A percentile compares a stretch with the other conserved stretches of the same genome.
Evolutionary conservation across 176 grass and related monocot genomes (phyloP).

Genomic region (Pontederia paniculata): DNA sequence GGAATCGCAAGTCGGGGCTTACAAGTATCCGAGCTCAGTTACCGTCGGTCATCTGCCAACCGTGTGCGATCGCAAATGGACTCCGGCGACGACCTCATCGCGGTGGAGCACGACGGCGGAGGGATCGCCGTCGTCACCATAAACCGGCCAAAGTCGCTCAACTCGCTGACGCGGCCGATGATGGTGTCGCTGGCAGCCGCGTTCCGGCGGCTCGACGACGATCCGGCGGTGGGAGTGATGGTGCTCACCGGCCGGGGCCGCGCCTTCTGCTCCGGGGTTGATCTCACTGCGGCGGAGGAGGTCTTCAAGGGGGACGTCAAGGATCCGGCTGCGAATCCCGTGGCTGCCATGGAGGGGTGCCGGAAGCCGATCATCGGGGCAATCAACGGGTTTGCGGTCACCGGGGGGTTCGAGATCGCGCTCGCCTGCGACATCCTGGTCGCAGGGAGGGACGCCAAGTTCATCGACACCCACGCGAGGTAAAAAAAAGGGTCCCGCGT

Average conservation of each 20-base stretch:
- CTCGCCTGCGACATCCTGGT: constrained; percentile 79
- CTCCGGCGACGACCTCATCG: constrained; percentile 38
- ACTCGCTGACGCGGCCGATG: constrained; percentile 84
- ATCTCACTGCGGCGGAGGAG: constrained; percentile 63
- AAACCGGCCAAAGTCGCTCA: constrained; percentile 78
- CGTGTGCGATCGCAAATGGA: too few relatives aligned
- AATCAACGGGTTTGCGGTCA: constrained; percentile 69
- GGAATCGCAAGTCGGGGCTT: too few relatives aligned
- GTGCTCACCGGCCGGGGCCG: constrained; percentile 58
- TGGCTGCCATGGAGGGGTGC: constrained; percentile 64
- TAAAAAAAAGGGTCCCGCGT: constrained; percentile 7
- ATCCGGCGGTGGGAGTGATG: constrained; percentile 46
- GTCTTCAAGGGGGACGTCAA: constrained; percentile 96
- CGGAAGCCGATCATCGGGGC: constrained; percentile 75
- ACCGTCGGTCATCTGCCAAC: too few relatives aligned
- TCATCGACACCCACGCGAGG: constrained; percentile 86
- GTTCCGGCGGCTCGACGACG: constrained; percentile 49
- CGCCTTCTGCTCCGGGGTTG: constrained; percentile 86
- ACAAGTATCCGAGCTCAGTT: too few relatives aligned
- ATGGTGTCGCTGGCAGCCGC: constrained; percentile 45
- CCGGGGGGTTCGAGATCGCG: constrained; percentile 79
- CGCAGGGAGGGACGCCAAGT: constrained; percentile 68
- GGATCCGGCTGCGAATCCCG: constrained; percentile 44
- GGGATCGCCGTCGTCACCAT: constrained; percentile 71
- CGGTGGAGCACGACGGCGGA: constrained; percentile 28